Percentiles rank a stretch among this genome's conserved stretches.
Evolutionary conservation across 2,329 filamentous ascomycete genomes (phyloP).

Genomic region (Huntiella savannae): DNA sequence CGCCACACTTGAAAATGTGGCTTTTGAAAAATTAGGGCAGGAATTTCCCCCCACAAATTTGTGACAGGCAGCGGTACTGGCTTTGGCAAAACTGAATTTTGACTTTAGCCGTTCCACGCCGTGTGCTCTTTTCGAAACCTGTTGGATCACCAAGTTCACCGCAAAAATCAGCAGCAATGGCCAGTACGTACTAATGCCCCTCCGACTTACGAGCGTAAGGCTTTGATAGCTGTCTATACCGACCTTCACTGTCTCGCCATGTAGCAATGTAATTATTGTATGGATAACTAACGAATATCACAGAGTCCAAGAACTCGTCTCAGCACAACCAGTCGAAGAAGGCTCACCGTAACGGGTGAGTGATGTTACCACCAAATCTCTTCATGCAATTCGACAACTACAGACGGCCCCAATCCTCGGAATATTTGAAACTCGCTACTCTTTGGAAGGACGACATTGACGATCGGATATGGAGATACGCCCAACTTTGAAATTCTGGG

Average conservation of each 20-base stretch:
- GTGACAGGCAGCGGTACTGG: not conserved
- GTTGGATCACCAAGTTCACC: constrained; percentile 12
- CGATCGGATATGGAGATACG: too few relatives aligned
- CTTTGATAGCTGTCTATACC: not conserved
- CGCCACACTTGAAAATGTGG: constrained; percentile 2
- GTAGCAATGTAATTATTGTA: not conserved
- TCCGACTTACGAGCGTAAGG: not conserved
- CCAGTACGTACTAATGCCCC: constrained; percentile 19
- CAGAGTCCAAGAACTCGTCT: constrained; percentile 99
- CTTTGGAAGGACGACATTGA: too few relatives aligned
- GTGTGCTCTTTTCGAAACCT: constrained; percentile 15
- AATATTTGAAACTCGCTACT: too few relatives aligned
- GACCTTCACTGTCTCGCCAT: not conserved
- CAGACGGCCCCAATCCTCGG: not conserved
- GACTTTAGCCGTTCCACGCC: constrained; percentile 15
- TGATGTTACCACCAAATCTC: not conserved
- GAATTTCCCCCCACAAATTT: constrained; percentile 13
- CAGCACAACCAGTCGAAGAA: constrained; percentile 98
- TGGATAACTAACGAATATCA: constrained; percentile 8
- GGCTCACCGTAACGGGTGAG: constrained; percentile 93
- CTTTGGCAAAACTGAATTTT: constrained; percentile 16
- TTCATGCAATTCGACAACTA: not conserved
- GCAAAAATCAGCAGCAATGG: constrained; percentile 21
- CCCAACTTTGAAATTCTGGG: too few relatives aligned
- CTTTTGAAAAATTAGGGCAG: constrained; percentile 13